These are phyloP conservation scores for Eruca vesicaria DNA, from an alignment of 441 rosid genomes.

Conservation along the genomic window DNA sequence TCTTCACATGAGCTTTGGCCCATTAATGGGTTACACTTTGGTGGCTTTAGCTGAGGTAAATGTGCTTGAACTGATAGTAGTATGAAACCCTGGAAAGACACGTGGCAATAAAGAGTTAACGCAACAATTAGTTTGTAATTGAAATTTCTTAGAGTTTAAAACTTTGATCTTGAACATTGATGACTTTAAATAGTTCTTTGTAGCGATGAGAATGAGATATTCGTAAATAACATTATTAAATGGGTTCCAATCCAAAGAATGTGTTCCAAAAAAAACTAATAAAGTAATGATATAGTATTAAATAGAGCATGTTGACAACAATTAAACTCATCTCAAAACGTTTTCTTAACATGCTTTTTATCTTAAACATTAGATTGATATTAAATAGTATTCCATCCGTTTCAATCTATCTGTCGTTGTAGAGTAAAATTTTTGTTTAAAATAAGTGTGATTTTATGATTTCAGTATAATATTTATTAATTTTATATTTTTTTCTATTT, in stretches of 20 bases:
- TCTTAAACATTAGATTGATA: not conserved
- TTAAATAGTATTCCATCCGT: too few relatives aligned
- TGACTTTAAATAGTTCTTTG: not conserved
- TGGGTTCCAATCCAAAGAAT: too few relatives aligned
- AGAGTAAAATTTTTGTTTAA: too few relatives aligned
- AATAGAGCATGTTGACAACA: not conserved
- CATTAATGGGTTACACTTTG: conserved; percentile 54
- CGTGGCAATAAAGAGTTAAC: conserved; percentile 9
- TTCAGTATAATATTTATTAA: too few relatives aligned
- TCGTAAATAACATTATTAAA: too few relatives aligned
- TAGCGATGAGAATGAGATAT: not conserved
- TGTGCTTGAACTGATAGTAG: conserved; percentile 88
- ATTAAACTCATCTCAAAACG: not conserved
- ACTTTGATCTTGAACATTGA: not conserved
- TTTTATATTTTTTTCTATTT: too few relatives aligned
- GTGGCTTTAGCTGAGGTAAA: conserved; percentile 80
- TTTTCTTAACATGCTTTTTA: not conserved
- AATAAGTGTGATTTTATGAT: too few relatives aligned
- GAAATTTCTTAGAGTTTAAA: not conserved
- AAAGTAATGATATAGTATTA: too few relatives aligned
- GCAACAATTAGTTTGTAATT: not conserved
- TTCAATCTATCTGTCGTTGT: too few relatives aligned
- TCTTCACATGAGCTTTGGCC: conserved; percentile 51
- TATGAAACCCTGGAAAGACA: conserved; percentile 64
- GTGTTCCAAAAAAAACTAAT: too few relatives aligned